phyloP scores from a whole-genome alignment of 148 eudicot species.

The Gaultheria prostrata region DNA sequence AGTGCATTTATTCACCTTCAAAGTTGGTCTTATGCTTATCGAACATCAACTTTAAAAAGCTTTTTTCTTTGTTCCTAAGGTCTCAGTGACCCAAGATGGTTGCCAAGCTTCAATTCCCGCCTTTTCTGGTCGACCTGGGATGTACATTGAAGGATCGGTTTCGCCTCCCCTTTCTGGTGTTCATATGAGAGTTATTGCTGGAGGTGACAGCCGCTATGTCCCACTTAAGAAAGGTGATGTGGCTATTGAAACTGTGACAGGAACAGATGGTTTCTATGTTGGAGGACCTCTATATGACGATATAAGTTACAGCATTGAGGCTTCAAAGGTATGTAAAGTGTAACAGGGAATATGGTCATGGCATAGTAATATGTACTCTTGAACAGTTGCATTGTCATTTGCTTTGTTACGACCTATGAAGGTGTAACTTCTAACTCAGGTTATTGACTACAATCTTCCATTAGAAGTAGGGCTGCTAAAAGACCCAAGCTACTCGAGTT shows the following conservation, averaged over 20 bases:
- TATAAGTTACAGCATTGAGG: slow-evolving; percentile 70
- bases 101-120: slow-evolving; percentile 71
- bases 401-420: background rate
- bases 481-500: no score
- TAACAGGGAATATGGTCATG: background rate
- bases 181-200: slow-evolving; percentile 57
- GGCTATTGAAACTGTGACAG: slow-evolving; percentile 72
- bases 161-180: slow-evolving; percentile 89
- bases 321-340: slow-evolving; percentile 69
- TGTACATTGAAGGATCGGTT: slow-evolving; percentile 94
- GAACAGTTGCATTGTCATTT: background rate
- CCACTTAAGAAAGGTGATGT: slow-evolving; percentile 63
- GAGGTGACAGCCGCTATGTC: slow-evolving; percentile 64
- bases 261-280: slow-evolving; percentile 61
- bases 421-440: background rate
- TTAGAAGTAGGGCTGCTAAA: no score
- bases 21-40: background rate
- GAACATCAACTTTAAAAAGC: slow-evolving; percentile 12
- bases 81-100: slow-evolving; percentile 59
- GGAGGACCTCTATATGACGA: slow-evolving; percentile 96
- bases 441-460: background rate
- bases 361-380: background rate
- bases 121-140: slow-evolving; percentile 79
- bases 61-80: slow-evolving; percentile 39
- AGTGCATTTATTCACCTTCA: slow-evolving; percentile 22